Percentiles rank a stretch among this genome's conserved stretches.
Evolutionary conservation across 305 asterid genomes (phyloP).

Genomic region (Rubia peregrina): DNA sequence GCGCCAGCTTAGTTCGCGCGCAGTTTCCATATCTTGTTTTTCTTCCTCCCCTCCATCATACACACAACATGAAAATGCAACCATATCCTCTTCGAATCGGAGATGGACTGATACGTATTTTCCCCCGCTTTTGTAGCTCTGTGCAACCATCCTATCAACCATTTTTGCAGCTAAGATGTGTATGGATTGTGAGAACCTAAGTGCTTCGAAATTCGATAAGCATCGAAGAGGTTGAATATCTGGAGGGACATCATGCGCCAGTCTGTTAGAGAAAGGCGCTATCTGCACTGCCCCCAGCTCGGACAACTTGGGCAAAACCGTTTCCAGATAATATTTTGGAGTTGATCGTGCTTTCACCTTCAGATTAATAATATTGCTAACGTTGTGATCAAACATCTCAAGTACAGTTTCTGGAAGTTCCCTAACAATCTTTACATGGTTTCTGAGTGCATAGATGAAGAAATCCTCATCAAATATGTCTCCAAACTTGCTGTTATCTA

Average conservation of each 20-base stretch:
- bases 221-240: slow-evolving; percentile 80
- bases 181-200: slow-evolving; percentile 86
- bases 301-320: slow-evolving; percentile 78
- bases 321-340: slow-evolving; percentile 62
- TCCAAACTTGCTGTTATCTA: slow-evolving; percentile 95
- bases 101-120: slow-evolving; percentile 86
- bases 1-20: slow-evolving; percentile 98
- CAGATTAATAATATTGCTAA: slow-evolving; percentile 84
- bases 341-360: slow-evolving; percentile 96
- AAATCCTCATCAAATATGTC: slow-evolving; percentile 95
- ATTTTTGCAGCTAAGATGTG: slow-evolving; percentile 92
- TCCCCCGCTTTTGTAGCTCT: slow-evolving; percentile 64
- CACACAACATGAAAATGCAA: slow-evolving; percentile 93
- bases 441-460: slow-evolving; percentile 92
- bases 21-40: slow-evolving; percentile 84
- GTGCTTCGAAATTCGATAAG: slow-evolving; percentile 93
- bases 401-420: slow-evolving; percentile 80
- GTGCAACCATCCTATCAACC: slow-evolving; percentile 89
- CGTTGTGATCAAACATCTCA: slow-evolving; percentile 61
- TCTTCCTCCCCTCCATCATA: slow-evolving; percentile 98
- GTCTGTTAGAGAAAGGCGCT: slow-evolving; percentile 97
- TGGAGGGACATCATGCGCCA: slow-evolving; percentile 90
- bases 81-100: slow-evolving; percentile 99
- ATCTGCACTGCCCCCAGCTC: slow-evolving; percentile 91
- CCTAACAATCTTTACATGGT: slow-evolving; percentile 67